Evolutionary conservation across 2,329 filamentous ascomycete species (phyloP).

Genomic region (Tolypocladium capitatum): DNA sequence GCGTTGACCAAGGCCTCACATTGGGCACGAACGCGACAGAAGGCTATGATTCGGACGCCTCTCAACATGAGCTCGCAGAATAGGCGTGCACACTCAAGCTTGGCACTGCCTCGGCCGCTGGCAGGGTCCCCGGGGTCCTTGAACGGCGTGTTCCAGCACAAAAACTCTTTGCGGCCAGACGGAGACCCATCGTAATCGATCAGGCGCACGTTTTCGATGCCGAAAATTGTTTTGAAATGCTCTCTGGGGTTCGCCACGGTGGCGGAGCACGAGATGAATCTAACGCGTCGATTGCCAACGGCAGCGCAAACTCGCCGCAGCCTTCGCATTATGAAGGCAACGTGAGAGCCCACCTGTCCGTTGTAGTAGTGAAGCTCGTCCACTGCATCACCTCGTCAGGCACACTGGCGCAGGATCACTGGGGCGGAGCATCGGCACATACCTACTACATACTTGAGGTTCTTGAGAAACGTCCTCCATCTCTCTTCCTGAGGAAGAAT

Average conservation of each 20-base stretch:
- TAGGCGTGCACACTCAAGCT: slow-evolving; percentile 74
- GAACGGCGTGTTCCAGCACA: slow-evolving; percentile 96
- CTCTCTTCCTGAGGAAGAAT: slow-evolving; percentile 83
- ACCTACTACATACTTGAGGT: slow-evolving; percentile 77
- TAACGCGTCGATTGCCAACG: slow-evolving; percentile 71
- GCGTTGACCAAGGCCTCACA: slow-evolving; percentile 76
- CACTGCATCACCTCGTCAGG: slow-evolving; percentile 25
- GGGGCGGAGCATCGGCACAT: slow-evolving; percentile 9
- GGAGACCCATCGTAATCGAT: slow-evolving; percentile 90
- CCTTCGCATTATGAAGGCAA: slow-evolving; percentile 88
- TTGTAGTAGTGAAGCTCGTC: slow-evolving; percentile 95
- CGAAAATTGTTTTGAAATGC: slow-evolving; percentile 93
- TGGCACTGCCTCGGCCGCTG: slow-evolving; percentile 71
- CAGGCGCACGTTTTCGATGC: slow-evolving; percentile 64
- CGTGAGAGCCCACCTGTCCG: slow-evolving; percentile 82
- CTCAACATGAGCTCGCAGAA: slow-evolving; percentile 83
- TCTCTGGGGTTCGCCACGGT: slow-evolving; percentile 86
- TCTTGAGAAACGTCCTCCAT: slow-evolving; percentile 81
- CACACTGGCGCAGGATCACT: too few relatives aligned
- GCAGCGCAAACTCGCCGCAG: slow-evolving; percentile 79
- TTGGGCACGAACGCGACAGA: slow-evolving; percentile 75
- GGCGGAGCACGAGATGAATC: slow-evolving; percentile 91
- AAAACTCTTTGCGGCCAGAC: slow-evolving; percentile 77
- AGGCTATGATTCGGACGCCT: slow-evolving; percentile 84
- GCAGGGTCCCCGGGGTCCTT: slow-evolving; percentile 79